Evolutionary conservation across 768 basidiomycete species (phyloP).

Genomic region (Russula griseocarnosa): DNA sequence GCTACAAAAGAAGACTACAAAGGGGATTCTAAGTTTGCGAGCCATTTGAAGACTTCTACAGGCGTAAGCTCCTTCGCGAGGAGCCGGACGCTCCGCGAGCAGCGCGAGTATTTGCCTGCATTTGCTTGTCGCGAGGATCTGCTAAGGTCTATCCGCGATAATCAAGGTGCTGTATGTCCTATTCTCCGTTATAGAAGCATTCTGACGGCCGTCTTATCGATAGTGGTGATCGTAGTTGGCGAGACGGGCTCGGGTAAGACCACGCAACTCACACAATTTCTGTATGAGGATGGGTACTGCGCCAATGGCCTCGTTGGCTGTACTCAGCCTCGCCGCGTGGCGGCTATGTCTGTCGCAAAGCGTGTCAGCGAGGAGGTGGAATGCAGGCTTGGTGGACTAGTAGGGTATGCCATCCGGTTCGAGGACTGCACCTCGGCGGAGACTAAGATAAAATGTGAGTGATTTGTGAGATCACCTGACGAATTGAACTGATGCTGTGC

Average conservation of each 20-base stretch:
- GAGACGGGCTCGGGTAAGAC: constrained; percentile 99
- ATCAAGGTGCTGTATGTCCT: constrained; percentile 64
- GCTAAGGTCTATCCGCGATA: constrained; percentile 82
- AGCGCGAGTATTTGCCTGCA: constrained; percentile 93
- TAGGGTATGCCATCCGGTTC: constrained; percentile 97
- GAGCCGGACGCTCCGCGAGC: constrained; percentile 83
- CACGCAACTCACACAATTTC: constrained; percentile 90
- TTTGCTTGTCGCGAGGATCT: constrained; percentile 96
- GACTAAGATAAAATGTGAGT: constrained; percentile 94
- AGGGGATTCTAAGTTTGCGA: constrained; percentile 96
- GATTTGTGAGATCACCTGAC: not conserved
- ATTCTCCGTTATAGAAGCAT: not conserved
- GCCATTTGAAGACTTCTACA: constrained; percentile 76
- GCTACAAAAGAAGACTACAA: constrained; percentile 71
- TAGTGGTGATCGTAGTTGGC: constrained; percentile 94
- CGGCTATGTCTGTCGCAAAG: constrained; percentile 99
- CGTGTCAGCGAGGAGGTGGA: constrained; percentile 99
- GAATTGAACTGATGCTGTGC: not conserved
- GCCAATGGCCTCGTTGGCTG: constrained; percentile 88
- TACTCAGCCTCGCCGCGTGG: constrained; percentile 97
- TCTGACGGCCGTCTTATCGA: not conserved
- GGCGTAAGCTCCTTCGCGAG: constrained; percentile 80
- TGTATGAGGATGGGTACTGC: constrained; percentile 97
- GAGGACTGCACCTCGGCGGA: constrained; percentile 94
- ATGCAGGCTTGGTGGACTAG: constrained; percentile 86